Percentiles rank a stretch among this genome's conserved stretches.
phyloP scores from a whole-genome alignment of 108 stramenopile species.

The Nitzschia sp. region DNA sequence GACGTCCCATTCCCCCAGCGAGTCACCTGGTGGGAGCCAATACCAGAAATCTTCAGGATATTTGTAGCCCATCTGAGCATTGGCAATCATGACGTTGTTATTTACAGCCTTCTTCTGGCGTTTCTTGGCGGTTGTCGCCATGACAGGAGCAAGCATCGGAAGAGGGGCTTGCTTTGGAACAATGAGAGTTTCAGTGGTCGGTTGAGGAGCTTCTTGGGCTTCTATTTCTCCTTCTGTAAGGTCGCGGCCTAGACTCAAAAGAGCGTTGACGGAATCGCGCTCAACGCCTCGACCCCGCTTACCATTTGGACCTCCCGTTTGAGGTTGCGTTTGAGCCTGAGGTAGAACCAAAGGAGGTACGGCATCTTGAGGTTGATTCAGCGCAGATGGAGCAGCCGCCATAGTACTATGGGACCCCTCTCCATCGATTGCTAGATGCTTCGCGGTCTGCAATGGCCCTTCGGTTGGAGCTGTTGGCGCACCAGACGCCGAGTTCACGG shows the following conservation, averaged over 20 bases:
- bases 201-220: neutral
- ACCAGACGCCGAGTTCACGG: too few species aligned
- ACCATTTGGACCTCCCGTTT: too few species aligned
- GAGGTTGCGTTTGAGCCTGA: too few species aligned
- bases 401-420: too few species aligned
- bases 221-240: neutral
- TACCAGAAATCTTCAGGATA: constrained; percentile 35
- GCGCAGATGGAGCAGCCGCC: too few species aligned
- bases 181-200: neutral
- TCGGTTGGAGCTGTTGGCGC: too few species aligned
- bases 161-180: neutral
- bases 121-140: neutral
- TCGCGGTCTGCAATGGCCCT: too few species aligned
- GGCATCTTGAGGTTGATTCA: too few species aligned
- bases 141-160: neutral
- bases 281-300: neutral
- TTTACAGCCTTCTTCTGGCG: neutral
- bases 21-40: constrained; percentile 24
- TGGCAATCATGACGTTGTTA: neutral
- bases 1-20: constrained; percentile 36
- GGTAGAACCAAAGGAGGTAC: too few species aligned
- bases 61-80: neutral
- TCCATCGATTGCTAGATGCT: too few species aligned
- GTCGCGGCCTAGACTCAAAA: constrained; percentile 25
- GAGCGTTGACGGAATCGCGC: constrained; percentile 23